A percentile compares a stretch with the other conserved stretches of the same genome.
These are phyloP conservation scores for Cicer bijugum DNA, from an alignment of 306 rosid species.

Conservation along the genomic window DNA sequence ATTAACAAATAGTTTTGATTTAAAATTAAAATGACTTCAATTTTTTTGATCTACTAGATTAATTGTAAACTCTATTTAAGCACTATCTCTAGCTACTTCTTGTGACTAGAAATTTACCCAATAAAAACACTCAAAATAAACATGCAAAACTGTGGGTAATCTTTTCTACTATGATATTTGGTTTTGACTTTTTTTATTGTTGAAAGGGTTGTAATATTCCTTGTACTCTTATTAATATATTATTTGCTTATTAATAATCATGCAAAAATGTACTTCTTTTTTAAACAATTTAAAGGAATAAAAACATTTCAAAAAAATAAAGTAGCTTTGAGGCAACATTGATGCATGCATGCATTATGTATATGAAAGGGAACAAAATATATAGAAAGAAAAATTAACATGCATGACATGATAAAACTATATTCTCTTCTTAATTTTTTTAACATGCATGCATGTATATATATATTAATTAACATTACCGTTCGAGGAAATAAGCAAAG, in stretches of 20 bases:
- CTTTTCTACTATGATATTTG: too few species aligned
- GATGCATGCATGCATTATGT: constrained; percentile 32
- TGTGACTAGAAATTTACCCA: neutral
- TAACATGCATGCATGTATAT: neutral
- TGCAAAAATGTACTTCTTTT: too few species aligned
- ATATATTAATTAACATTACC: constrained; percentile 47
- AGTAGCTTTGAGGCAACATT: too few species aligned
- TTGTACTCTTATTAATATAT: too few species aligned
- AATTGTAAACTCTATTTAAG: neutral
- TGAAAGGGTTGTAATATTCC: too few species aligned
- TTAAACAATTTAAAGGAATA: too few species aligned
- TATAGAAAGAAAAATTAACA: neutral
- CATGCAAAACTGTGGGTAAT: neutral
- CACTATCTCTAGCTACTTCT: neutral
- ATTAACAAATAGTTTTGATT: neutral
- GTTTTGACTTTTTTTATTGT: too few species aligned
- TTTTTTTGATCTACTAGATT: neutral
- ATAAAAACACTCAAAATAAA: neutral
- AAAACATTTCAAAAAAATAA: too few species aligned
- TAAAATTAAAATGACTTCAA: neutral
- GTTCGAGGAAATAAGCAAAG: constrained; percentile 66
- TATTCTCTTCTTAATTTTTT: neutral
- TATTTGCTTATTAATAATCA: too few species aligned
- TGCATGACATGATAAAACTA: neutral
- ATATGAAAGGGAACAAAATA: constrained; percentile 19